Conservation (phyloP, 768 basidiomycete species). For the Fomitopsis serialis region DNA sequence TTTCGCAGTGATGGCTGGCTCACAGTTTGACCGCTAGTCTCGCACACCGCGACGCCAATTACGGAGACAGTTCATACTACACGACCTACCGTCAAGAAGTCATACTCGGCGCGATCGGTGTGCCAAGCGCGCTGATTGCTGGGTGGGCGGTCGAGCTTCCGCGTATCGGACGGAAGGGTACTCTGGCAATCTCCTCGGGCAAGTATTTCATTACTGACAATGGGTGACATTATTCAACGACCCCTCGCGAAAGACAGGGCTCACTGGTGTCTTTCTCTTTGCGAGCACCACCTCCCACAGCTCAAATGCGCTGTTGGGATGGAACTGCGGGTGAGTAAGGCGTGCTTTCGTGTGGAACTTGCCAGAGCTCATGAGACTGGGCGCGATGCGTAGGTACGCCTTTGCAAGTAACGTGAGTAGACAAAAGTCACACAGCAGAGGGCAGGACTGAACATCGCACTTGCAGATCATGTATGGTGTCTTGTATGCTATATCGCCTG, state of each 20-base stretch:
- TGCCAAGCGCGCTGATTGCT: conserved; percentile 68
- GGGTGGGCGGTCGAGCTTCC: conserved; percentile 68
- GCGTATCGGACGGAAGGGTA: conserved; percentile 59
- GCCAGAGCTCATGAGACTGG: not conserved
- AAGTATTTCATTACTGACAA: conserved; percentile 27
- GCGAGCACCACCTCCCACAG: conserved; percentile 69
- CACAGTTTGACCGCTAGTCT: conserved; percentile 16
- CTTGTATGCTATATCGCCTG: conserved; percentile 63
- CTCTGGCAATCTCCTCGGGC: conserved; percentile 59
- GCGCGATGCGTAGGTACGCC: conserved; percentile 12
- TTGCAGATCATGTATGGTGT: conserved; percentile 70
- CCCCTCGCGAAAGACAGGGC: conserved; percentile 43
- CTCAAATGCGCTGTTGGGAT: conserved; percentile 63
- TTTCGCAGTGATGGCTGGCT: not conserved
- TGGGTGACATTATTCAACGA: conserved; percentile 37
- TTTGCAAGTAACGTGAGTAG: conserved; percentile 24
- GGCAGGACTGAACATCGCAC: not conserved
- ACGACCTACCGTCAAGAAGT: conserved; percentile 51
- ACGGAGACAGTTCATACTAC: conserved; percentile 29
- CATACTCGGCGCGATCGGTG: conserved; percentile 60
- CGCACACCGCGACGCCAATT: conserved; percentile 28
- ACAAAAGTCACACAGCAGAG: not conserved
- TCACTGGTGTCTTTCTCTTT: conserved; percentile 74
- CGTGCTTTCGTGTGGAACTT: not conserved
- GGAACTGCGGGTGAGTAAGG: conserved; percentile 55